A percentile compares a stretch with the other conserved stretches of the same genome.
These are phyloP conservation scores for Stephanocyclus meneghinianus DNA, from an alignment of 352 stramenopile genomes.

Conservation along the genomic window DNA sequence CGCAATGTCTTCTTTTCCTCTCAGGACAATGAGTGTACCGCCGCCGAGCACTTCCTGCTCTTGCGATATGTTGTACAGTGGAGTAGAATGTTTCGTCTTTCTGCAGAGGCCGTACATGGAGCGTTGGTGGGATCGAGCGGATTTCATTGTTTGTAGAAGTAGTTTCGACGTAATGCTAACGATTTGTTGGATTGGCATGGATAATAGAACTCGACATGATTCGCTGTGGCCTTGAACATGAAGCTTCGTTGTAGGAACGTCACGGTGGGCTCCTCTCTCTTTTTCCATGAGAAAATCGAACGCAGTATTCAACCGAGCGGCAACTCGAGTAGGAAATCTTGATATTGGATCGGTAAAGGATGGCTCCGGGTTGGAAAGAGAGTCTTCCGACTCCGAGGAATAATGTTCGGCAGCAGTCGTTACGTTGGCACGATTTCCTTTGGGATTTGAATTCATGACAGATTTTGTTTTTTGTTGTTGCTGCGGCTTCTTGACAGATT, in stretches of 20 bases:
- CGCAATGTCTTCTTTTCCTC: slow-evolving; percentile 55
- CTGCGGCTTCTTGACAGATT: slow-evolving; percentile 15
- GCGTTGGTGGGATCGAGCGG: slow-evolving; percentile 20
- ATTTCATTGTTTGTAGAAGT: slow-evolving; percentile 36
- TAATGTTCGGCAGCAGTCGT: background rate
- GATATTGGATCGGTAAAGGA: slow-evolving; percentile 43
- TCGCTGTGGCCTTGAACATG: background rate
- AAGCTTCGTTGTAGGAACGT: background rate
- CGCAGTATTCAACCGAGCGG: slow-evolving; percentile 34
- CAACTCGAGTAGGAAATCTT: slow-evolving; percentile 35
- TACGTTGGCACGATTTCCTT: background rate
- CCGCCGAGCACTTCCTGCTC: slow-evolving; percentile 31
- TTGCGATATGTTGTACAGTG: slow-evolving; percentile 17
- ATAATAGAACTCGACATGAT: slow-evolving; percentile 33
- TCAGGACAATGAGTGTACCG: slow-evolving; percentile 57
- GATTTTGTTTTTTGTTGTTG: background rate
- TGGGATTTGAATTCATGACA: background rate
- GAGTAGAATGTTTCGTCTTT: slow-evolving; percentile 21
- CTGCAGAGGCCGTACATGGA: slow-evolving; percentile 20
- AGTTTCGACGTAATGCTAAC: slow-evolving; percentile 35
- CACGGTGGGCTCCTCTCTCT: background rate
- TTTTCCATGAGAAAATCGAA: slow-evolving; percentile 35
- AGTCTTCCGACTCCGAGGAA: slow-evolving; percentile 29
- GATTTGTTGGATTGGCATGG: slow-evolving; percentile 37
- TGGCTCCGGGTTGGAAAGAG: slow-evolving; percentile 23